Percentiles rank a stretch among this genome's conserved stretches.
Conservation (phyloP, 2,329 filamentous ascomycete species). For the Nannizziopsis arthrosporioides region DNA sequence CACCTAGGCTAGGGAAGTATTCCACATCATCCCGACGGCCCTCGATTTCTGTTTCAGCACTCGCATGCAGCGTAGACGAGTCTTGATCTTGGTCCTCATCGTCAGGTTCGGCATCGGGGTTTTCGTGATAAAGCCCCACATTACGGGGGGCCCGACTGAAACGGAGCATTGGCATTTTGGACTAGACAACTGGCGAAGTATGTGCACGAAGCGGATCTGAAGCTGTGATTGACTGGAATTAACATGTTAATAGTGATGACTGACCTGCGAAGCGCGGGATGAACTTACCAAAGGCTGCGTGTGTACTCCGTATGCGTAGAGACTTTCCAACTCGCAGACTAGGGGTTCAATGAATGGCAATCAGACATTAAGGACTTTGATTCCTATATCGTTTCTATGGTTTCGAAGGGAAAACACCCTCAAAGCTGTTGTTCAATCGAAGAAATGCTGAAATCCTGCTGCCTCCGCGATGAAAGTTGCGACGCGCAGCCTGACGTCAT, state of each 20-base stretch:
- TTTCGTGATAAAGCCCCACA: not conserved
- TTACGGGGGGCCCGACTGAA: not conserved
- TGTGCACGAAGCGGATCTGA: too few species aligned
- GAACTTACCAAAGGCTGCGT: not conserved
- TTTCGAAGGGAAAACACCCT: too few species aligned
- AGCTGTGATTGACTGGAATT: not conserved
- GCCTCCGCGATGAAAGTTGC: not conserved
- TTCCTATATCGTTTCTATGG: too few species aligned
- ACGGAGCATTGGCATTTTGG: not conserved
- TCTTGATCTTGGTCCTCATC: not conserved
- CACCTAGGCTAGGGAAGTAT: slow-evolving; percentile 20
- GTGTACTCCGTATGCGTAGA: not conserved
- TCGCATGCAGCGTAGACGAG: not conserved
- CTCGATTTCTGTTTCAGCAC: not conserved
- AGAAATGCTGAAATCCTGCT: not conserved
- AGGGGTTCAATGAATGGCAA: not conserved
- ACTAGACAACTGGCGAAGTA: too few species aligned
- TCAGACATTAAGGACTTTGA: too few species aligned
- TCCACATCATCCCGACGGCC: not conserved
- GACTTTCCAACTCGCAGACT: not conserved
- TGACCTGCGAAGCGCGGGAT: not conserved
- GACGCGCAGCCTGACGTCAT: not conserved
- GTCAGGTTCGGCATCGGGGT: slow-evolving; percentile 1
- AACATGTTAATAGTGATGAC: not conserved
- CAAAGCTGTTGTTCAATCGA: not conserved